Evolutionary conservation across 1,139 yeast genomes (phyloP).

Genomic region (Suhomyces guaymorum): DNA sequence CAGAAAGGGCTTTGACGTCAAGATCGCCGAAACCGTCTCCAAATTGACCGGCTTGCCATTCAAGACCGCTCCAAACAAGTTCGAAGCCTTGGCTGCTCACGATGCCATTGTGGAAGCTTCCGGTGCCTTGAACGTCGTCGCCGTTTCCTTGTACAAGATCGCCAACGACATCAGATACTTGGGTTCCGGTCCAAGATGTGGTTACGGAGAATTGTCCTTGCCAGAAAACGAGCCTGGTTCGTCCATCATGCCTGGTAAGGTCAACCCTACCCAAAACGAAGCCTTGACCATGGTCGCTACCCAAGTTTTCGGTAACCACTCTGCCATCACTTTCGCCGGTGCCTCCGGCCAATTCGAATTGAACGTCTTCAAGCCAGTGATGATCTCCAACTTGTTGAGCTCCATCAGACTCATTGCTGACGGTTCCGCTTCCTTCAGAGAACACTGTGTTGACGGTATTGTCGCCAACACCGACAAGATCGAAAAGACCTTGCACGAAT

Average conservation of each 20-base stretch:
- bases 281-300: constrained; percentile 26
- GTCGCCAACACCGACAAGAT: constrained; percentile 22
- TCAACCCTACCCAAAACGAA: constrained; percentile 25
- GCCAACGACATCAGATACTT: constrained; percentile 25
- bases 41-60: constrained; percentile 20
- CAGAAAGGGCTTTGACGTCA: constrained; percentile 20
- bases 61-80: constrained; percentile 26
- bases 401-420: constrained; percentile 23
- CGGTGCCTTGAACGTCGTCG: constrained; percentile 24
- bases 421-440: constrained; percentile 22
- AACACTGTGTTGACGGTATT: constrained; percentile 24
- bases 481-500: constrained; percentile 22
- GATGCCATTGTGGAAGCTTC: constrained; percentile 25
- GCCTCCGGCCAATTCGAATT: constrained; percentile 26
- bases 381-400: constrained; percentile 23
- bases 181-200: constrained; percentile 26
- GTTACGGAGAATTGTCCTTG: constrained; percentile 24
- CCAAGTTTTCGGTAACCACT: constrained; percentile 24
- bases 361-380: constrained; percentile 25
- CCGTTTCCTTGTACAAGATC: constrained; percentile 23
- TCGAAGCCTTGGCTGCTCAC: constrained; percentile 26
- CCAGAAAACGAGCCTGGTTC: constrained; percentile 27
- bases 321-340: constrained; percentile 24
- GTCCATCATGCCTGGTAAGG: constrained; percentile 26
- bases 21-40: constrained; percentile 20